Base-by-base conservation (phyloP, 768 basidiomycete genomes). In the Termitomyces sp. region DNA sequence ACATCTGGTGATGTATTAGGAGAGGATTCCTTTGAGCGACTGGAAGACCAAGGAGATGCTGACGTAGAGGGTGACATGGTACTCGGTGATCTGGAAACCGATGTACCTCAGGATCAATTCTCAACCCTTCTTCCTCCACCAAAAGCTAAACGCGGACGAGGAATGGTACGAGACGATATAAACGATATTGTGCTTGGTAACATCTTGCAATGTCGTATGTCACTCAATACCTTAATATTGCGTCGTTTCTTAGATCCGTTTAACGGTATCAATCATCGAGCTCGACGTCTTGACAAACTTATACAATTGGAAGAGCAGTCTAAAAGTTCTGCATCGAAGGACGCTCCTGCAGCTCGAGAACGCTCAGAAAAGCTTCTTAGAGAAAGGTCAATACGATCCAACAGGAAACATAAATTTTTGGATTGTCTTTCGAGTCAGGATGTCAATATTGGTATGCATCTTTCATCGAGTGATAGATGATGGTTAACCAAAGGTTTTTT, bases 171-270 rank as follows among this genome's bases (percentile, higher is more conserved):
- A 61, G 72, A 77, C 14, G 87, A 95, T 66, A 81, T 83, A 2
- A 83, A 88, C 24, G 86, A 89, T 56, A 84, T 96, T 57, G 81
- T 93, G 54, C 80, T 81, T 65, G 93, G 93, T 94, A 75, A 64
- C 70, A 68, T 47, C 60, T 59, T 59, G 58, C 52, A 38, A 53
- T 36, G 14, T 47, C 42, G 26, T 36, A 57, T 62, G 22, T 51
- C 52, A 56, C 61, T 58, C 53, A 53, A 26, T 28, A 12, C 59
- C 70, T 60, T 66, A 71, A 73, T 64, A 69, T 69, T 50, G 55
- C 57, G 58, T 59, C 57, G 49, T 50, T 62, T 48, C 51, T 51
- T 69, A 87, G 83, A 88, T 79, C 84, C 87, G 26, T 74, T 87
- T 53, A 73, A 78, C 68, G 77, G 81, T 62, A 72, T 86, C 44